Conservation (phyloP, 768 basidiomycete genomes). For the Mycena floridula region DNA sequence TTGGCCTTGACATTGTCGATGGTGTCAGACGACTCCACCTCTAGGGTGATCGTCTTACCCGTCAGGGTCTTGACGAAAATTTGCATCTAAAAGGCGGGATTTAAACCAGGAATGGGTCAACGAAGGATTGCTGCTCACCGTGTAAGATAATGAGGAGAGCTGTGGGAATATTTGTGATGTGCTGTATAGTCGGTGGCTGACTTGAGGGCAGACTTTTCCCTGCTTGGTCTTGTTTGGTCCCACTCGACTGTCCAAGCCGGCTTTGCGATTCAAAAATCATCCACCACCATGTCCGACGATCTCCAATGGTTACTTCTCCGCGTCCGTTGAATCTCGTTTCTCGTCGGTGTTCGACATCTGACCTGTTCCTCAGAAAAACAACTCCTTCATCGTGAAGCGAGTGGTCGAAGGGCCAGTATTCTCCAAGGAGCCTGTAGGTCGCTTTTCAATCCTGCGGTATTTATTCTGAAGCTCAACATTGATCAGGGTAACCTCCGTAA, state of each 20-base stretch:
- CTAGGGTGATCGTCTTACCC: constrained; percentile 96
- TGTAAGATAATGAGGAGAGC: too few relatives aligned
- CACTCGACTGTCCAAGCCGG: too few relatives aligned
- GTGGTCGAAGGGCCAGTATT: constrained; percentile 68
- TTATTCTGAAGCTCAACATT: constrained; percentile 8
- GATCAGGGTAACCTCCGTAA: constrained; percentile 78
- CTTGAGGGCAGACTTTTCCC: neutral
- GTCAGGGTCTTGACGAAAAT: constrained; percentile 68
- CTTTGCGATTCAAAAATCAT: too few relatives aligned
- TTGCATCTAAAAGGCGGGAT: constrained; percentile 6
- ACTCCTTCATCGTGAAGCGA: constrained; percentile 83
- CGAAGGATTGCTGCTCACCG: neutral
- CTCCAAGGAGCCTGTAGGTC: constrained; percentile 76
- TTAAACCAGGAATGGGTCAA: neutral
- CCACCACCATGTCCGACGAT: constrained; percentile 75
- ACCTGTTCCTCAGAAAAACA: constrained; percentile 53
- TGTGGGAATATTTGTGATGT: neutral
- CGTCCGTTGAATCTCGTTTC: constrained; percentile 38
- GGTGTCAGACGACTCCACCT: constrained; percentile 96
- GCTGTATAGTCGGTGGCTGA: neutral
- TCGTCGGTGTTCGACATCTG: constrained; percentile 6
- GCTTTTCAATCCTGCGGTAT: too few relatives aligned
- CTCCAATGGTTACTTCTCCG: constrained; percentile 93
- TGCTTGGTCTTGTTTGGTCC: neutral
- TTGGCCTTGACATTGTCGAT: constrained; percentile 92